Evolutionary conservation across 345 rosid species (phyloP).

Genomic region (Trapa incisa): DNA sequence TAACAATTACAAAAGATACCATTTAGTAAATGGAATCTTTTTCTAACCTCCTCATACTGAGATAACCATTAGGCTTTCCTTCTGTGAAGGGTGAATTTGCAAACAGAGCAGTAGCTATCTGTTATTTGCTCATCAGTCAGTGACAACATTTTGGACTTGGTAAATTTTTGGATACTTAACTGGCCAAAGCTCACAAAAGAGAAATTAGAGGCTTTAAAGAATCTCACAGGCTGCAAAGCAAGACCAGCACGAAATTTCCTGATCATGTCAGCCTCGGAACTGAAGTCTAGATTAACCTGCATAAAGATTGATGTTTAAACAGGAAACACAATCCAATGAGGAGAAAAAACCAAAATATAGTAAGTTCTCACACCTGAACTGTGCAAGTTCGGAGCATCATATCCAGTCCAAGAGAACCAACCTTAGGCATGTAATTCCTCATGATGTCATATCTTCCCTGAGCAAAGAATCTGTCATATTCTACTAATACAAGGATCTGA

Average conservation of each 20-base stretch:
- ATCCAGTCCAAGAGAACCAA: slow-evolving; percentile 88
- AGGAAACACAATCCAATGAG: background rate
- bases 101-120: slow-evolving; percentile 97
- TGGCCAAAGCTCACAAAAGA: background rate
- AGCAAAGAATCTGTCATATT: slow-evolving; percentile 20
- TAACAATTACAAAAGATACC: slow-evolving; percentile 1
- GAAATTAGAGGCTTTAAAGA: background rate
- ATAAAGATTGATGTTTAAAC: slow-evolving; percentile 1
- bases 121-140: slow-evolving; percentile 28
- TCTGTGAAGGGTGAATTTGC: slow-evolving; percentile 97
- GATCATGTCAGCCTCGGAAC: slow-evolving; percentile 96
- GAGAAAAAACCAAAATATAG: slow-evolving; percentile 1
- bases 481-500: slow-evolving; percentile 3
- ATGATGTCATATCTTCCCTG: slow-evolving; percentile 98
- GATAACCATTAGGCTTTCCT: slow-evolving; percentile 95
- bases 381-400: slow-evolving; percentile 99
- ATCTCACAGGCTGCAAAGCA: slow-evolving; percentile 90
- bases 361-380: slow-evolving; percentile 64
- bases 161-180: background rate
- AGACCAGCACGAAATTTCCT: slow-evolving; percentile 91
- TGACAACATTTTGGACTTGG: background rate
- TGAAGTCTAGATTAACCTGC: slow-evolving; percentile 93
- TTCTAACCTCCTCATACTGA: slow-evolving; percentile 89
- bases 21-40: slow-evolving; percentile 1
- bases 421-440: slow-evolving; percentile 98